Base-by-base conservation (phyloP, 2,329 filamentous ascomycete genomes). In the Clonostachys sp. region DNA sequence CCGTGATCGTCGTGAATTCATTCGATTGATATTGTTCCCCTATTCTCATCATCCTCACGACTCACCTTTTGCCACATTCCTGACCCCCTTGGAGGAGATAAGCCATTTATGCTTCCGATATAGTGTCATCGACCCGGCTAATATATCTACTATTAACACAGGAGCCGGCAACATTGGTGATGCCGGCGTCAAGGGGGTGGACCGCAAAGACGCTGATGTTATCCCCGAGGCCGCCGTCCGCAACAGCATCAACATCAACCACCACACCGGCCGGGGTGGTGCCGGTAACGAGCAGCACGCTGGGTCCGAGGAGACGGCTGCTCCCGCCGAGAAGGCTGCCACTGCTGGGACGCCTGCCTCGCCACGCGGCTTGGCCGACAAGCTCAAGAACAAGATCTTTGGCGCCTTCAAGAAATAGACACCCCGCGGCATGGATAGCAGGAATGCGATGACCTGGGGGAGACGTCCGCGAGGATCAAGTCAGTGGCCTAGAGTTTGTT, bases 131-230 rank as follows among this genome's bases (percentile, higher is more conserved):
- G 10, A 30, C 24, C 24, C 24, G 3, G 24, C 24, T 30, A 30
- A 30, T 10, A 30, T 12, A 18, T 24, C 3, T 18, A 14, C 46
- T 44, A 14, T 6, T 17, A 30, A 36, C 17, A 14, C 53, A 83
- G 79, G 79, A 43, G 73, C 74, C 17, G 80, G 77, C 48, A 83
- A 83, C 64, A 81, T 83, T 55, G 71, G 67, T 56, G 79, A 82
- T 54, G 57, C 67, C 16, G 70, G 70, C 57, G 61, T 58, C 36
- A 58, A 67, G 33, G 44, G 65, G 5, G 50, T 55, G 10, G 58
- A 63, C 43, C 76, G 78, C 56, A 64, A 60, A 24, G 80, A 83
- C 64, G 60, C 66, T 50, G 78, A 81, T 44, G 49, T 78, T 39
- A 58, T 84, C 16, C 78, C 81, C 41, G 74, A 77, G 43, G 68